A percentile compares a stretch with the other conserved stretches of the same genome.
Conservation (phyloP, 2,329 filamentous ascomycete genomes). For the Mycogone perniciosa region DNA sequence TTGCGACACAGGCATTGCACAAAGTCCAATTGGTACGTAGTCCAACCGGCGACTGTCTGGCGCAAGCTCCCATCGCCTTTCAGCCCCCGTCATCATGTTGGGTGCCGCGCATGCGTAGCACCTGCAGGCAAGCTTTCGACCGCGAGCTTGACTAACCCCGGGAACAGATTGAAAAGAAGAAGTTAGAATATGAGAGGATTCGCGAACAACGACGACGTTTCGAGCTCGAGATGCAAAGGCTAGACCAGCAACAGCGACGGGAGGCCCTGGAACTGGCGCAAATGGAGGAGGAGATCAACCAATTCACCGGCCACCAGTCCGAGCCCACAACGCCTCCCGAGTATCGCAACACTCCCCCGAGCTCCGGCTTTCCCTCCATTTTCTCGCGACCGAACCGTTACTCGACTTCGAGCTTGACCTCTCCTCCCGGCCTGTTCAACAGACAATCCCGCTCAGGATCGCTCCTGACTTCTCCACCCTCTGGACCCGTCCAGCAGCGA, state of each 20-base stretch:
- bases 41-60: neutral
- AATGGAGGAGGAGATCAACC: constrained; percentile 71
- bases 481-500: constrained; percentile 52
- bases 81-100: neutral
- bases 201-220: constrained; percentile 84
- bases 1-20: constrained; percentile 49
- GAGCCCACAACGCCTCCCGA: constrained; percentile 96
- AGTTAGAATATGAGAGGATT: constrained; percentile 84
- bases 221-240: constrained; percentile 84
- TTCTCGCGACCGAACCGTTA: constrained; percentile 83
- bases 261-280: constrained; percentile 80
- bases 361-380: constrained; percentile 65
- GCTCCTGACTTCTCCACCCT: constrained; percentile 71
- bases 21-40: constrained; percentile 70
- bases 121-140: neutral
- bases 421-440: constrained; percentile 68
- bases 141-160: neutral
- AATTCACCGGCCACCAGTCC: constrained; percentile 69
- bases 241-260: constrained; percentile 76
- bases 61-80: constrained; percentile 4
- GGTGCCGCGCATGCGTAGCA: too few species aligned
- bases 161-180: constrained; percentile 82
- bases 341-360: constrained; percentile 57
- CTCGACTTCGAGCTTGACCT: constrained; percentile 80
- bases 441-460: constrained; percentile 71